These are phyloP conservation scores for Ustilago cynodontis DNA, from an alignment of 1,284 basidiomycete genomes.

Conservation along the genomic window DNA sequence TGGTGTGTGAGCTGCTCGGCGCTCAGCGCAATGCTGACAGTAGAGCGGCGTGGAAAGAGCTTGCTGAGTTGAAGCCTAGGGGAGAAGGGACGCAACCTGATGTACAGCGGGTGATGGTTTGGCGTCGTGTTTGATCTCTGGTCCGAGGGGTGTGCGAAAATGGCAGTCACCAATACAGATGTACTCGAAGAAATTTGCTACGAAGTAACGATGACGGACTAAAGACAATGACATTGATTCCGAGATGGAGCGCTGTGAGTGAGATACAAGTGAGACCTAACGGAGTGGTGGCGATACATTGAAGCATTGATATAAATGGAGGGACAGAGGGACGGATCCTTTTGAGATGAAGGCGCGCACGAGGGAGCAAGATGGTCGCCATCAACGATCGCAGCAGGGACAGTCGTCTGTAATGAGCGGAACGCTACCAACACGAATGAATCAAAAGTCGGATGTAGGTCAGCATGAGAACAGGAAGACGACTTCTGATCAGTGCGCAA, in stretches of 20 bases:
- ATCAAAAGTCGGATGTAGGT: too few species aligned
- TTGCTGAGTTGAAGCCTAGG: conserved; percentile 43
- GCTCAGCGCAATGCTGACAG: conserved; percentile 26
- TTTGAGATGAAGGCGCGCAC: not conserved
- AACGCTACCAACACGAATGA: too few species aligned
- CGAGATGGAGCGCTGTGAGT: not conserved
- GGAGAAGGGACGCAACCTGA: conserved; percentile 37
- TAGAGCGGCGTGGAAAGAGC: conserved; percentile 39
- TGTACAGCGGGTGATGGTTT: conserved; percentile 54
- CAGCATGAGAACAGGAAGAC: not conserved
- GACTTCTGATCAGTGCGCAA: too few species aligned
- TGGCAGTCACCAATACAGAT: not conserved
- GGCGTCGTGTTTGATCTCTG: conserved; percentile 34
- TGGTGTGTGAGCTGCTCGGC: conserved; percentile 38
- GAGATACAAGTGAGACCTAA: too few species aligned
- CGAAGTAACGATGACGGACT: not conserved
- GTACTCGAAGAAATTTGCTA: not conserved
- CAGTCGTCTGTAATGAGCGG: not conserved
- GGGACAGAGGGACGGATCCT: too few species aligned
- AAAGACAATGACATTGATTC: not conserved
- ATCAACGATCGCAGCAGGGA: not conserved
- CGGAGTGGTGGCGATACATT: not conserved
- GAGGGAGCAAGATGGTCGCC: not conserved
- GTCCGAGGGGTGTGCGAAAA: not conserved
- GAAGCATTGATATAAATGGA: not conserved